A percentile compares a stretch with the other conserved stretches of the same genome.
Evolutionary conservation across 176 grass and related monocot species (phyloP).

Genomic region (Rhynchospora breviuscula): DNA sequence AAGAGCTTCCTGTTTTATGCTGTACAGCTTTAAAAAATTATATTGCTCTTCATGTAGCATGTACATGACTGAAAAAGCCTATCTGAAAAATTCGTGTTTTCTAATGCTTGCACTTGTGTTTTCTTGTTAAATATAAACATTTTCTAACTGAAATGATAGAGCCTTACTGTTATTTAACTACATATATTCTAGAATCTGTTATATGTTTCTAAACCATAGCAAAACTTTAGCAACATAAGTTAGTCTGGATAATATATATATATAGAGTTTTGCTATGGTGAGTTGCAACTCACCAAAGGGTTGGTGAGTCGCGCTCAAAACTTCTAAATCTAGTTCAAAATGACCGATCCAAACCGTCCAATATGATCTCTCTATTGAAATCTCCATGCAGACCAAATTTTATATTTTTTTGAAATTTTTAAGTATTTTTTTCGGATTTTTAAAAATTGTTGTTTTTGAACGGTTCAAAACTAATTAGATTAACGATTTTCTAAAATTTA

Average conservation of each 20-base stretch:
- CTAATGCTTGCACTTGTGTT: not conserved
- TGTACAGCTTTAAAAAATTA: not conserved
- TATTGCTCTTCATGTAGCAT: conserved; percentile 10
- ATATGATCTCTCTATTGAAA: too few relatives aligned
- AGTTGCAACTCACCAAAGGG: too few relatives aligned
- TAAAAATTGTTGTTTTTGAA: too few relatives aligned
- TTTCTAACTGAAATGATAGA: not conserved
- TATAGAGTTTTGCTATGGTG: too few relatives aligned
- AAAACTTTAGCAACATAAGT: not conserved
- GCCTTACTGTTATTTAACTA: not conserved
- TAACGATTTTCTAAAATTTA: too few relatives aligned
- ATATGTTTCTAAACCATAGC: not conserved
- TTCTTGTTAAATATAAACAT: not conserved
- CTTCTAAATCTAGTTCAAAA: too few relatives aligned
- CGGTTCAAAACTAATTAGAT: too few relatives aligned
- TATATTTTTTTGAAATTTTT: too few relatives aligned
- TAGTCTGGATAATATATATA: not conserved
- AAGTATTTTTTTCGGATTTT: too few relatives aligned
- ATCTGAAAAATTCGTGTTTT: not conserved
- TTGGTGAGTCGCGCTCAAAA: too few relatives aligned
- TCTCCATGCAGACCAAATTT: too few relatives aligned
- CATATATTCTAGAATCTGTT: not conserved
- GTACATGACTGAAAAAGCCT: not conserved
- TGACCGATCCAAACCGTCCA: too few relatives aligned
- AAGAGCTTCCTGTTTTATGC: conserved; percentile 13